These are phyloP conservation scores for Plasmodium coatneyi DNA, from an alignment of 169 alveolate genomes.

Conservation along the genomic window DNA sequence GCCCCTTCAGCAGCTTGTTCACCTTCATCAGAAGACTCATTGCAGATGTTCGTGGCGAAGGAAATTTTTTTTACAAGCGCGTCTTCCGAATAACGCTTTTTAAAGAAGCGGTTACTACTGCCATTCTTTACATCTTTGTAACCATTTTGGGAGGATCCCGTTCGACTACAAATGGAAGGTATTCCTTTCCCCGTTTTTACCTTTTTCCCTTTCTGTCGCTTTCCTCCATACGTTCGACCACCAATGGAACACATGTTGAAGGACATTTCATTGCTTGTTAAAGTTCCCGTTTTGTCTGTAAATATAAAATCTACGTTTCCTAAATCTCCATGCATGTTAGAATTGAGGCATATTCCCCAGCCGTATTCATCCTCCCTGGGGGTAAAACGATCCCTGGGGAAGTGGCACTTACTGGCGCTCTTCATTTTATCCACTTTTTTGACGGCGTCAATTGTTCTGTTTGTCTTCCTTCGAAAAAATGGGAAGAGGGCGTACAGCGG, in stretches of 20 bases:
- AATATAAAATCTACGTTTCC: constrained; percentile 96
- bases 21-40: not conserved
- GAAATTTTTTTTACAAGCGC: not conserved
- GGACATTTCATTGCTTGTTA: constrained; percentile 97
- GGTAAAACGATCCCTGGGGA: not conserved
- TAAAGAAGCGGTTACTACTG: not conserved
- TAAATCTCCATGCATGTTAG: constrained; percentile 93
- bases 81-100: not conserved
- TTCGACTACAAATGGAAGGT: not conserved
- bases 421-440: not conserved
- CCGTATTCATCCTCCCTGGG: constrained; percentile 36
- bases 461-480: constrained; percentile 11
- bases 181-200: not conserved
- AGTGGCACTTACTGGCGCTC: not conserved
- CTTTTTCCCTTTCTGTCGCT: not conserved
- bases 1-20: not conserved
- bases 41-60: not conserved
- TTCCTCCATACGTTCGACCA: constrained; percentile 53
- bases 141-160: not conserved
- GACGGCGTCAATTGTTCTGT: not conserved
- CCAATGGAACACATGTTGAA: constrained; percentile 84
- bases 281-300: constrained; percentile 99
- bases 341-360: constrained; percentile 73
- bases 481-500: constrained; percentile 14
- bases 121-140: not conserved